These are phyloP conservation scores for Daldinia decipiens DNA, from an alignment of 495 filamentous ascomycete genomes.

Conservation along the genomic window DNA sequence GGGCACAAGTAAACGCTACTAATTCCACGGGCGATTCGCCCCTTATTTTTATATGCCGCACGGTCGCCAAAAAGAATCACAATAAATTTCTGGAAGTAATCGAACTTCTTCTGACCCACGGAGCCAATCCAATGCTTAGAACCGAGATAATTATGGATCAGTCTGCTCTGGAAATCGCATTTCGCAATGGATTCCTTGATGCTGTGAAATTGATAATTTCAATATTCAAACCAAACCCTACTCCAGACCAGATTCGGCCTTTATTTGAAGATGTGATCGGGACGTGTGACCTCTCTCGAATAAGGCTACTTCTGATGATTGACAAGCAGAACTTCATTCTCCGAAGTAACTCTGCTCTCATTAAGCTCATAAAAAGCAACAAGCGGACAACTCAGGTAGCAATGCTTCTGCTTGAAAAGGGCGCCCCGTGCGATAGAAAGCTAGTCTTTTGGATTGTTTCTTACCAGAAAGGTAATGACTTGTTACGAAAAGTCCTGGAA, in stretches of 20 bases:
- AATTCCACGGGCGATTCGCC: conserved; percentile 2
- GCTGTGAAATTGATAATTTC: conserved; percentile 4
- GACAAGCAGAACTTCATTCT: conserved; percentile 9
- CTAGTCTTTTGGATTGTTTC: conserved; percentile 20
- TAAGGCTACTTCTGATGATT: not conserved
- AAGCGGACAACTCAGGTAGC: not conserved
- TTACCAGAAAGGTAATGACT: conserved; percentile 2
- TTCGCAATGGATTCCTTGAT: not conserved
- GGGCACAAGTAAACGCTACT: conserved; percentile 10
- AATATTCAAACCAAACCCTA: not conserved
- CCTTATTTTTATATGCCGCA: conserved; percentile 10
- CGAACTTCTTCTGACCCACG: conserved; percentile 5
- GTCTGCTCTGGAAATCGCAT: conserved; percentile 13
- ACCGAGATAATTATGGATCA: not conserved
- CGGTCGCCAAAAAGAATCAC: not conserved
- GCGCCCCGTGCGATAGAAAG: not conserved
- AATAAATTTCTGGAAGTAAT: not conserved
- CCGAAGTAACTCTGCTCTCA: not conserved
- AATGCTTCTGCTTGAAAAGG: conserved; percentile 8
- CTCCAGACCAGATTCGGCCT: not conserved
- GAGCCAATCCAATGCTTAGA: conserved; percentile 9
- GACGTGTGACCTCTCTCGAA: not conserved
- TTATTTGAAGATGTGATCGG: not conserved
- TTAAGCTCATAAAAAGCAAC: conserved; percentile 3
- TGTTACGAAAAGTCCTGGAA: conserved; percentile 10